phyloP scores from a whole-genome alignment of 1,139 yeast species.

The Suhomyces bokatorum region DNA sequence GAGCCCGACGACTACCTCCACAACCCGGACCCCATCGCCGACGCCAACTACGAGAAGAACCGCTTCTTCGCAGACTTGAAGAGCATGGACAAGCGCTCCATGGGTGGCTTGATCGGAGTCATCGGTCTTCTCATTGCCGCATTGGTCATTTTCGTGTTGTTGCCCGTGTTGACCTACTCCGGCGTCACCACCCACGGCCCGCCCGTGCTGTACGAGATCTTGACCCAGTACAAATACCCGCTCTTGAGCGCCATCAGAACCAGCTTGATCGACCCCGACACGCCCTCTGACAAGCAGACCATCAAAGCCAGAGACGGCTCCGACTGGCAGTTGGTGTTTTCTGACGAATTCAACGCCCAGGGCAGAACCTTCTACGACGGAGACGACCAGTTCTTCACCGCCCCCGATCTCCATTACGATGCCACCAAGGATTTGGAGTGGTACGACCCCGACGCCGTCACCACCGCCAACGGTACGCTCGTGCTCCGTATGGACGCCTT shows the following conservation, averaged over 20 bases:
- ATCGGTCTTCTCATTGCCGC: slow-evolving; percentile 22
- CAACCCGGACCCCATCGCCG: slow-evolving; percentile 34
- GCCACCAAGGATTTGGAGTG: slow-evolving; percentile 36
- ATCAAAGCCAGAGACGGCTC: slow-evolving; percentile 22
- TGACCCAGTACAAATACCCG: slow-evolving; percentile 28
- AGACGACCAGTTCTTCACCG: slow-evolving; percentile 34
- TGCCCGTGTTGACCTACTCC: slow-evolving; percentile 31
- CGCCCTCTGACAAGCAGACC: slow-evolving; percentile 22
- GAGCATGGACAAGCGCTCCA: slow-evolving; percentile 25
- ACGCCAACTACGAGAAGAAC: slow-evolving; percentile 31
- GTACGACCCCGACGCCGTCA: slow-evolving; percentile 35
- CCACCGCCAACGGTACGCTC: slow-evolving; percentile 30
- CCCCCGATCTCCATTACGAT: slow-evolving; percentile 30
- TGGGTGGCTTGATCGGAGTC: slow-evolving; percentile 26
- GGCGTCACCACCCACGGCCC: slow-evolving; percentile 19
- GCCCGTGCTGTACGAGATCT: slow-evolving; percentile 25
- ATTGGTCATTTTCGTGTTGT: slow-evolving; percentile 24
- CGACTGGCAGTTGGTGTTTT: slow-evolving; percentile 28
- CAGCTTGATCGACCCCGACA: slow-evolving; percentile 30
- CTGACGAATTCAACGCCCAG: slow-evolving; percentile 32
- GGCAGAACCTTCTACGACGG: slow-evolving; percentile 35
- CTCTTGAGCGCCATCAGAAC: slow-evolving; percentile 26
- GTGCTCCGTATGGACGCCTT: slow-evolving; percentile 28
- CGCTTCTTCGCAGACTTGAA: slow-evolving; percentile 27
- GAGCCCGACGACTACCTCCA: slow-evolving; percentile 34